A percentile compares a stretch with the other conserved stretches of the same genome.
These are phyloP conservation scores for Polysphondylium violaceum DNA, from an alignment of 78 protist species.

Conservation along the genomic window DNA sequence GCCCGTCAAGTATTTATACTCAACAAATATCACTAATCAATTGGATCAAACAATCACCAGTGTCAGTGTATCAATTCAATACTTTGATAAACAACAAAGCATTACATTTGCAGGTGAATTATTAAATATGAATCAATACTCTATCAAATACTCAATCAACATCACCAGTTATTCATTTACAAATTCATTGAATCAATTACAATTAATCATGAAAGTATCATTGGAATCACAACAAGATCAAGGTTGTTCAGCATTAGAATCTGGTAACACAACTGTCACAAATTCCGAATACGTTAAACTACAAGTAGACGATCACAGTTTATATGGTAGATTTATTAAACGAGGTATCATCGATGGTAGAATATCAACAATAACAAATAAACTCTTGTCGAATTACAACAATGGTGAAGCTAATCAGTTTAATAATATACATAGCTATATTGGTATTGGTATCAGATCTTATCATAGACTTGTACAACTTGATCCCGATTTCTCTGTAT, in stretches of 20 bases:
- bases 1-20: too few species aligned
- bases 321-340: constrained; percentile 15
- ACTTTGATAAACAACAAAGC: not conserved
- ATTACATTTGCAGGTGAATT: not conserved
- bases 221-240: not conserved
- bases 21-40: too few species aligned
- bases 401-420: too few species aligned
- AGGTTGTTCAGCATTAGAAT: not conserved
- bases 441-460: too few species aligned
- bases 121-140: constrained; percentile 20
- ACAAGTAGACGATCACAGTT: constrained; percentile 5
- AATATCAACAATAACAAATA: not conserved
- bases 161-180: constrained; percentile 4
- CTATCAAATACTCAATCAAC: not conserved
- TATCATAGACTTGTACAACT: too few species aligned
- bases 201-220: constrained; percentile 10
- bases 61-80: too few species aligned
- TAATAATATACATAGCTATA: too few species aligned
- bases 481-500: constrained; percentile 2
- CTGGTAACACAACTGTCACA: constrained; percentile 10
- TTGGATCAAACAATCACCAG: too few species aligned
- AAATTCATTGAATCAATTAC: not conserved
- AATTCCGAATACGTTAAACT: not conserved
- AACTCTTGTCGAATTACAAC: too few species aligned
- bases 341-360: not conserved